A percentile compares a stretch with the other conserved stretches of the same genome.
phyloP scores from a whole-genome alignment of 495 filamentous ascomycete genomes.

The Penicillium chermesinum region DNA sequence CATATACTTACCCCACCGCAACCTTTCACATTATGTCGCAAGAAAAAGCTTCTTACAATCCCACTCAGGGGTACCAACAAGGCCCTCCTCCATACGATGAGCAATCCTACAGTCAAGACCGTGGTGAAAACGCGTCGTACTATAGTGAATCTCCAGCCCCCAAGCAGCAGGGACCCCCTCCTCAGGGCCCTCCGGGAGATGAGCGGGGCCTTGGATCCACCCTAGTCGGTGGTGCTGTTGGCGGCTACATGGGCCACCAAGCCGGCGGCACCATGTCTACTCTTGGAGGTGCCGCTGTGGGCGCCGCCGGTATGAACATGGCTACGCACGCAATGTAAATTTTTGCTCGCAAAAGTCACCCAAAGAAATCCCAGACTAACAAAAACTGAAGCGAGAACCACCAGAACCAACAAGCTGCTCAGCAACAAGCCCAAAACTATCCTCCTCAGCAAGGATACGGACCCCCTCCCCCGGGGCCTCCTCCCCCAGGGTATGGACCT shows the following conservation, averaged over 20 bases:
- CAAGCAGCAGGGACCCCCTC: conserved; percentile 3
- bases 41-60: neutral
- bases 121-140: conserved; percentile 13
- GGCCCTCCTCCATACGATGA: neutral
- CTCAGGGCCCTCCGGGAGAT: conserved; percentile 20
- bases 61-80: neutral
- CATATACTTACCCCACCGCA: neutral
- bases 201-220: conserved; percentile 43
- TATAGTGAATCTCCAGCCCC: conserved; percentile 14
- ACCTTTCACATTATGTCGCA: neutral
- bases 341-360: neutral
- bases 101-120: neutral
- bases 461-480: neutral
- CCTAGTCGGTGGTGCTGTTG: conserved; percentile 39
- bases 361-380: neutral
- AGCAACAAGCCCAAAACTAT: conserved; percentile 30
- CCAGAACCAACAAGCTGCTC: conserved; percentile 15
- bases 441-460: conserved; percentile 14
- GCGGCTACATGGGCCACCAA: conserved; percentile 42
- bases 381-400: neutral
- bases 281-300: conserved; percentile 38
- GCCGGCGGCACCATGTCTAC: conserved; percentile 39
- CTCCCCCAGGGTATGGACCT: neutral
- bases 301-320: conserved; percentile 40
- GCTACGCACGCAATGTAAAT: conserved; percentile 34